Conservation (phyloP, 1,284 basidiomycete genomes). For the Lentinula novae-zelandiae region DNA sequence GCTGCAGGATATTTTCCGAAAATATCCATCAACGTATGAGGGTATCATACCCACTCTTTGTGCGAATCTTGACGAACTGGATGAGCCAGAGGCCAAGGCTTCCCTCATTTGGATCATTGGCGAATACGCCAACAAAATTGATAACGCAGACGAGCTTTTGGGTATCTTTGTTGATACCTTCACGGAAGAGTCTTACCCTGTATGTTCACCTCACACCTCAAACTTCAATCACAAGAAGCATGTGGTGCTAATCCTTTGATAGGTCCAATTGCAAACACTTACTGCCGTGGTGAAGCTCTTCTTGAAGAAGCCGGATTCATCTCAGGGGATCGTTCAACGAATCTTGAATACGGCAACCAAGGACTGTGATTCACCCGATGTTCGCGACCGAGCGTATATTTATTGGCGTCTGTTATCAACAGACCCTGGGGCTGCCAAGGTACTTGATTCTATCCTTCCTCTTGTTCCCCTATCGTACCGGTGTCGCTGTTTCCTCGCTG, state of each 20-base stretch:
- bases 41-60: conserved; percentile 95
- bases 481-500: neutral
- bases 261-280: conserved; percentile 93
- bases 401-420: conserved; percentile 94
- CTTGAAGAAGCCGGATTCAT: conserved; percentile 89
- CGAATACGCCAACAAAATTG: conserved; percentile 96
- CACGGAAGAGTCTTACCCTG: conserved; percentile 89
- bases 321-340: conserved; percentile 86
- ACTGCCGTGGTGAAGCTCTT: conserved; percentile 98
- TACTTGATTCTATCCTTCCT: conserved; percentile 27
- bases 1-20: conserved; percentile 90
- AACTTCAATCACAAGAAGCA: neutral
- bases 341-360: conserved; percentile 94
- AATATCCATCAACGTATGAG: conserved; percentile 97
- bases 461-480: neutral
- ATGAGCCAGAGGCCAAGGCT: conserved; percentile 97
- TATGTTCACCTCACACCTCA: conserved; percentile 31
- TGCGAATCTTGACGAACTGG: conserved; percentile 92
- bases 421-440: conserved; percentile 92
- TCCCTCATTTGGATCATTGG: conserved; percentile 99
- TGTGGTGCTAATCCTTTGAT: conserved; percentile 1
- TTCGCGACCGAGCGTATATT: conserved; percentile 95
- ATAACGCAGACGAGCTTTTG: conserved; percentile 92
- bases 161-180: conserved; percentile 90
- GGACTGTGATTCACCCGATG: conserved; percentile 95